Conservation (phyloP, 306 rosid species). For the Heteromeles arbutifolia region DNA sequence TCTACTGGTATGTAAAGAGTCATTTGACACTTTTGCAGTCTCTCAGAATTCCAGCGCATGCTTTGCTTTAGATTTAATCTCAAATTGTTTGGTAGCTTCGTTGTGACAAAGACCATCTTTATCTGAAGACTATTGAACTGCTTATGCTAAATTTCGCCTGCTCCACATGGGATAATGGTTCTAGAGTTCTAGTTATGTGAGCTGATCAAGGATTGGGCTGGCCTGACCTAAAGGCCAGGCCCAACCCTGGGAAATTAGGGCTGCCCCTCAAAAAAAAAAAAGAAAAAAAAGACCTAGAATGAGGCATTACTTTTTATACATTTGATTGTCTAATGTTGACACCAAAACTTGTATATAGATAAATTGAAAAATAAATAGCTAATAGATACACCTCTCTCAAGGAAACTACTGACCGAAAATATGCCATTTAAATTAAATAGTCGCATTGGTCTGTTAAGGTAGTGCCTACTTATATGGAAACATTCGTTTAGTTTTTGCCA, state of each 20-base stretch:
- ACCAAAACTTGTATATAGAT: not conserved
- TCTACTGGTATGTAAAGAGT: slow-evolving; percentile 39
- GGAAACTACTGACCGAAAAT: not conserved
- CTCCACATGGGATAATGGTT: not conserved
- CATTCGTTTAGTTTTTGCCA: not conserved
- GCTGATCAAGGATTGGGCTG: not conserved
- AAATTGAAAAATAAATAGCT: not conserved
- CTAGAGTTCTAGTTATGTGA: not conserved
- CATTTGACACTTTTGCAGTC: not conserved
- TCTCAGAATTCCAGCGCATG: not conserved
- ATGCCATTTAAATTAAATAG: not conserved
- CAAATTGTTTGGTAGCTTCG: slow-evolving; percentile 5
- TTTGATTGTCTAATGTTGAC: not conserved
- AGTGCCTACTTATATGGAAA: not conserved
- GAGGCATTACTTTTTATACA: not conserved
- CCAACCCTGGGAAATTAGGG: not conserved
- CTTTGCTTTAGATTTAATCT: not conserved
- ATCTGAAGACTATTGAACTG: not conserved
- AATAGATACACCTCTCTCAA: not conserved
- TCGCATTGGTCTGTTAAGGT: not conserved
- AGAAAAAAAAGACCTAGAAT: not conserved
- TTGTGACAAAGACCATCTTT: not conserved
- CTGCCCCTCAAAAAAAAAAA: not conserved
- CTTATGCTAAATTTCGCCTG: not conserved
- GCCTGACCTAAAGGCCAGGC: not conserved